Base-by-base conservation (phyloP, 345 rosid genomes). In the Xanthoceras sorbifolium region DNA sequence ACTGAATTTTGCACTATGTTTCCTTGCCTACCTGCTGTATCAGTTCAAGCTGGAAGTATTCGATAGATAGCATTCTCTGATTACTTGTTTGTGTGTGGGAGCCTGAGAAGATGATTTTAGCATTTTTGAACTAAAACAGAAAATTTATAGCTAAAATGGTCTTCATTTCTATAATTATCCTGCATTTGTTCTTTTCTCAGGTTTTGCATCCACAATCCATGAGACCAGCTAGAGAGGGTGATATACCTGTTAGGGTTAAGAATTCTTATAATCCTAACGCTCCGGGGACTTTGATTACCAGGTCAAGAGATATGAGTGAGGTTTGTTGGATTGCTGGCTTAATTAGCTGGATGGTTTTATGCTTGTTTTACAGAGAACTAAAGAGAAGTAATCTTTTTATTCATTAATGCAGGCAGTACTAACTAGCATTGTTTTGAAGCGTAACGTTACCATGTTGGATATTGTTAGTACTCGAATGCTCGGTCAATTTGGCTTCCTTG, bases 161-260 rank as follows among this genome's bases (percentile, higher is more conserved):
- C 12, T 23, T 61, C 28, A 29, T n/a, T 73, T 69, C 46, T 29
- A 28, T 67, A 46, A 74, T 59, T 40, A 69, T 60, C 29, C 65
- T 76, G 17, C 9, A 42, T 63, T 34, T 40, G 3, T 36, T 63
- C 57, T 78, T 74, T 42, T 28, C 79, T 69, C 87, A 96, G 98
- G 99, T 96, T 66, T 84, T 96, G 81, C 99, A 96, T 84, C 99
- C 99, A 44, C 98, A 88, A 79, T 93, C 99, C 75, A 96, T 96
- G 98, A 94, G 97, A 81, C 99, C 99, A 85, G 99, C 98, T 66
- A 89, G 95, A 84, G 97, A 96, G 80, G 95, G 94, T 80, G 99
- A 81, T 81, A 90, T 94, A 84, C 99, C 99, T 71, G 99, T 96
- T n/a, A 86, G 98, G 87, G 99, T 96, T 72, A 96, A 96, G 78